Percentiles rank a stretch among this genome's conserved stretches.
These are phyloP conservation scores for Gillenia trifoliata DNA, from an alignment of 306 rosid genomes.

Conservation along the genomic window DNA sequence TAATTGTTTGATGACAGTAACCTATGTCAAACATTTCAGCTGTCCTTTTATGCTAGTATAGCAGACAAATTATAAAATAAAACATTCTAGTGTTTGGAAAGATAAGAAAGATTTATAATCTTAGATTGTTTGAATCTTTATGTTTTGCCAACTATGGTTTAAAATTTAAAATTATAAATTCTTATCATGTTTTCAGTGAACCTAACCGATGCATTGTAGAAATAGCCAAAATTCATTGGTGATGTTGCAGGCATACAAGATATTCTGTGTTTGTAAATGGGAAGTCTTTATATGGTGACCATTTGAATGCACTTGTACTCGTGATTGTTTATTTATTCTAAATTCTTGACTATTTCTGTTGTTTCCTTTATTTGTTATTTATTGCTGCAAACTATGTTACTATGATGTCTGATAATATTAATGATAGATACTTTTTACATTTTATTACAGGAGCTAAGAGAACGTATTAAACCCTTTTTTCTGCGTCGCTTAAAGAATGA, in stretches of 20 bases:
- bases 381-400: background rate
- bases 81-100: no score
- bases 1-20: background rate
- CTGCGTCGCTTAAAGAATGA: slow-evolving; percentile 82
- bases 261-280: background rate
- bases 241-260: background rate
- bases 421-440: background rate
- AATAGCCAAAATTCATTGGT: no score
- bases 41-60: no score
- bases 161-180: no score
- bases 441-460: slow-evolving; percentile 62
- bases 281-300: background rate
- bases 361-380: background rate
- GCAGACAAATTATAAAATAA: no score
- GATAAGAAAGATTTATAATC: no score
- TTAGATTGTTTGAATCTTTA: no score
- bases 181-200: no score
- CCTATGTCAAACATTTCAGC: no score
- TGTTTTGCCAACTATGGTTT: no score
- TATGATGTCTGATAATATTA: background rate
- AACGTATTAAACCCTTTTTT: slow-evolving; percentile 77
- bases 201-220: no score
- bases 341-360: background rate
- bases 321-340: no score
- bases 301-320: background rate